phyloP scores from a whole-genome alignment of 2,329 filamentous ascomycete species.

The Microcera coccophila region DNA sequence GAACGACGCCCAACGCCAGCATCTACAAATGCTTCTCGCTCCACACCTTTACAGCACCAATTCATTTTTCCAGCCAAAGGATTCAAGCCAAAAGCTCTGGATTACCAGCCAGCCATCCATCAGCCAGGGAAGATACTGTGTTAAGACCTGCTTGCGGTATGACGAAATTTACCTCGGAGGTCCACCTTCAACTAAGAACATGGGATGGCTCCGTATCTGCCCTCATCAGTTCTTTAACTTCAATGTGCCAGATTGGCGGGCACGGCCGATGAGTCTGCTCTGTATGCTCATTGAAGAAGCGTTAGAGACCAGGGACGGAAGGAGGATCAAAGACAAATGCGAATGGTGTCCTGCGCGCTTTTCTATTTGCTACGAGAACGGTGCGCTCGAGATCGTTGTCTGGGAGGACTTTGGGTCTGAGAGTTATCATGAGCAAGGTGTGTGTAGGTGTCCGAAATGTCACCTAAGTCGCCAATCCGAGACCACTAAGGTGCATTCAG shows the following conservation, averaged over 20 bases:
- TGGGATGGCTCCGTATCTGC: background rate
- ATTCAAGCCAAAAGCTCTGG: background rate
- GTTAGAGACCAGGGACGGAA: background rate
- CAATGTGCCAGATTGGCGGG: background rate
- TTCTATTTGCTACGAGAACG: background rate
- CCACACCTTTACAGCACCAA: background rate
- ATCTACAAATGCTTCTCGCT: background rate
- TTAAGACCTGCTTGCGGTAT: background rate
- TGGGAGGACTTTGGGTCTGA: background rate
- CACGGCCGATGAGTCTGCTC: background rate
- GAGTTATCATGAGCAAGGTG: background rate
- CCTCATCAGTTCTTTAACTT: conserved; percentile 1
- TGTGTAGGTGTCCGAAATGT: background rate
- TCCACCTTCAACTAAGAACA: background rate
- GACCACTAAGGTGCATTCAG: background rate
- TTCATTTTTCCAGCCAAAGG: background rate
- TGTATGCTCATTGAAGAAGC: background rate
- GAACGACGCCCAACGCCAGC: background rate
- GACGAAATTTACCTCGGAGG: background rate
- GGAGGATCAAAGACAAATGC: background rate
- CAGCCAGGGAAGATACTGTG: background rate
- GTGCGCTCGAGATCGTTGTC: background rate
- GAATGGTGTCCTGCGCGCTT: background rate
- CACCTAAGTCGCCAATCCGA: background rate
- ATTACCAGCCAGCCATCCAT: background rate